Conservation (phyloP, 2,329 filamentous ascomycete species). For the Macrophomina phaseolina region DNA sequence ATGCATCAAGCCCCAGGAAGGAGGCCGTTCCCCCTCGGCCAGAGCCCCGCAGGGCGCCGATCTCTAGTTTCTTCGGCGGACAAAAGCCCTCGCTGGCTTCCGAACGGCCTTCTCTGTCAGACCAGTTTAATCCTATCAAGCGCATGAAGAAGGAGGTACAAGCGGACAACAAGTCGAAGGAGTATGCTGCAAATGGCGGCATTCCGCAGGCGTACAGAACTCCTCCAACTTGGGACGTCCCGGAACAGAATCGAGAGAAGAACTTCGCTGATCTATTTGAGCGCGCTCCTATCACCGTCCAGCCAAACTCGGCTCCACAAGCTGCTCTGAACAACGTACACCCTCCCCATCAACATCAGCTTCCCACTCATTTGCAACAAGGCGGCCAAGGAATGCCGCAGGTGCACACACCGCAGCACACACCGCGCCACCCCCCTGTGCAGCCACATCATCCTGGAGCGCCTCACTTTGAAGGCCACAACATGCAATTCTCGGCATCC, state of each 20-base stretch:
- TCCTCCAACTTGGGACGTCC: slow-evolving; percentile 79
- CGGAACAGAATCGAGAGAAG: slow-evolving; percentile 73
- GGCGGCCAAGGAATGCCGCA: slow-evolving; percentile 70
- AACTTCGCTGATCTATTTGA: slow-evolving; percentile 84
- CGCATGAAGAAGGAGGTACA: slow-evolving; percentile 71
- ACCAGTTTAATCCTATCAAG: slow-evolving; percentile 68
- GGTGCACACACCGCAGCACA: slow-evolving; percentile 75
- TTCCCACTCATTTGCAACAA: slow-evolving; percentile 82
- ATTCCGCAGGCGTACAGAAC: slow-evolving; percentile 86
- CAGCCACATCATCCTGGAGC: slow-evolving; percentile 74
- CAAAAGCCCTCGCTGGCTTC: slow-evolving; percentile 71
- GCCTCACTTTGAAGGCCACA: slow-evolving; percentile 78
- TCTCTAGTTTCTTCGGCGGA: slow-evolving; percentile 64
- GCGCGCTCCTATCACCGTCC: slow-evolving; percentile 61
- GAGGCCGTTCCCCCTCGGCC: slow-evolving; percentile 43
- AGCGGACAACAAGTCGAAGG: slow-evolving; percentile 58
- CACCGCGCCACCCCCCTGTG: slow-evolving; percentile 76
- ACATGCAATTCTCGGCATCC: slow-evolving; percentile 85
- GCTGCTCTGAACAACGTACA: slow-evolving; percentile 66
- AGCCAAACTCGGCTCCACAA: slow-evolving; percentile 68
- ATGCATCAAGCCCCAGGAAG: slow-evolving; percentile 74
- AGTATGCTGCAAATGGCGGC: slow-evolving; percentile 79
- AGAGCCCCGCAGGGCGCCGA: slow-evolving; percentile 39
- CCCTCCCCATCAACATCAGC: slow-evolving; percentile 80
- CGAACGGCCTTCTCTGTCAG: slow-evolving; percentile 60